Evolutionary conservation across 2,329 filamentous ascomycete species (phyloP).

Genomic region (Trichoderma brevicompactum): DNA sequence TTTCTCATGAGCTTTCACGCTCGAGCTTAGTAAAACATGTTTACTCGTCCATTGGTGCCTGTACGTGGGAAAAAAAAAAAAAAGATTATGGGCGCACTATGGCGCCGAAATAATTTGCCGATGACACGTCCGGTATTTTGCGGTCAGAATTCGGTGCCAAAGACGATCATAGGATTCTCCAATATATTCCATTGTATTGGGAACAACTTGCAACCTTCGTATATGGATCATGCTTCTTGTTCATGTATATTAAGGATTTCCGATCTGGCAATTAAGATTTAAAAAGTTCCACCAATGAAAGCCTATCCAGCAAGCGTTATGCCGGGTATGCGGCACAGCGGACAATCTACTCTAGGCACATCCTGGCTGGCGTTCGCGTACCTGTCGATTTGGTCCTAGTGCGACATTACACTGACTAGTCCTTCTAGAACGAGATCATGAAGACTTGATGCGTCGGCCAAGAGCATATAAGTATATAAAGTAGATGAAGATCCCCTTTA

Average conservation of each 20-base stretch:
- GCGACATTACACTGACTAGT: not conserved
- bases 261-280: not conserved
- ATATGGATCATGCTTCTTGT: not conserved
- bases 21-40: too few relatives aligned
- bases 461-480: constrained; percentile 8
- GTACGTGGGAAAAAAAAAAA: too few relatives aligned
- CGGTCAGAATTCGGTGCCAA: too few relatives aligned
- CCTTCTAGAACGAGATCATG: constrained; percentile 9
- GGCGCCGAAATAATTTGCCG: too few relatives aligned
- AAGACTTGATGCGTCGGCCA: not conserved
- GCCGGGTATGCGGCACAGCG: constrained; percentile 22
- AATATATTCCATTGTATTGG: too few relatives aligned
- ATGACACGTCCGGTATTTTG: too few relatives aligned
- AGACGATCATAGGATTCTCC: too few relatives aligned
- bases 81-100: too few relatives aligned
- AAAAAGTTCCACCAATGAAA: constrained; percentile 15
- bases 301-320: not conserved
- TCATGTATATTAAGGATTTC: constrained; percentile 14
- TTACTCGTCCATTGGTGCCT: too few relatives aligned
- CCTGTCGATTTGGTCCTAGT: constrained; percentile 23
- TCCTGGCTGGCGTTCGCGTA: constrained; percentile 6
- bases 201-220: too few relatives aligned
- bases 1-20: too few relatives aligned
- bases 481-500: not conserved
- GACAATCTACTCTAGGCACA: constrained; percentile 7